Conservation (phyloP, 129 eudicot genomes). For the Ambrosia trifida region DNA sequence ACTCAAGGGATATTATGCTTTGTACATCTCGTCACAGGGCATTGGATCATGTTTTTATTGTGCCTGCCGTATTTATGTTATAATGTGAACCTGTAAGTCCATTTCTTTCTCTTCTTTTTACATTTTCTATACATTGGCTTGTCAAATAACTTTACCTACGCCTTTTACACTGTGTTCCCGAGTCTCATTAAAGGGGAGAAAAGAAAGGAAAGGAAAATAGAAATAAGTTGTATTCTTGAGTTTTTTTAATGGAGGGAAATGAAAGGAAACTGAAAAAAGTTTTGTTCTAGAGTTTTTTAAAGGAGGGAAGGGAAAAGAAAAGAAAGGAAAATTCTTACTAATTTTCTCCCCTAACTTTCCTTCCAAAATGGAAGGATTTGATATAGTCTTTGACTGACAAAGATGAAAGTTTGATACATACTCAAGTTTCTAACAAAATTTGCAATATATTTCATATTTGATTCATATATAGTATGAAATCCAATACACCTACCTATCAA, state of each 20-base stretch:
- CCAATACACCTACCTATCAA: background rate
- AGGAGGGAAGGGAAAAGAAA: too few species aligned
- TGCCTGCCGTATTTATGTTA: constrained; percentile 63
- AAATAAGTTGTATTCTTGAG: too few species aligned
- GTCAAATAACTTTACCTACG: background rate
- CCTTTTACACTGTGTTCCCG: too few species aligned
- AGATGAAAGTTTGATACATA: background rate
- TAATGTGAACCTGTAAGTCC: constrained; percentile 60
- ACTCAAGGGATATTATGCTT: constrained; percentile 59
- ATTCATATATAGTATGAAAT: background rate
- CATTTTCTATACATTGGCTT: background rate
- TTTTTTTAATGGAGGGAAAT: too few species aligned
- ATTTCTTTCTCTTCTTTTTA: background rate
- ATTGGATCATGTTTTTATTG: constrained; percentile 67
- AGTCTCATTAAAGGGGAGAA: too few species aligned
- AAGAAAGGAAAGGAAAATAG: too few species aligned
- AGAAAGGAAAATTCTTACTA: too few species aligned
- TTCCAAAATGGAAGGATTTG: too few species aligned
- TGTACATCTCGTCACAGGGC: constrained; percentile 65
- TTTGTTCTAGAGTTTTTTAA: too few species aligned
- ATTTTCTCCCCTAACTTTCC: too few species aligned
- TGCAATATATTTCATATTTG: background rate
- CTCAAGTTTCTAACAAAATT: background rate
- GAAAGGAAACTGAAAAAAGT: too few species aligned
- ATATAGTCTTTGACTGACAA: background rate